Percentiles rank a stretch among this genome's conserved stretches.
Evolutionary conservation across 2,329 filamentous ascomycete genomes (phyloP).

Genomic region (Akanthomyces dipterigenus): DNA sequence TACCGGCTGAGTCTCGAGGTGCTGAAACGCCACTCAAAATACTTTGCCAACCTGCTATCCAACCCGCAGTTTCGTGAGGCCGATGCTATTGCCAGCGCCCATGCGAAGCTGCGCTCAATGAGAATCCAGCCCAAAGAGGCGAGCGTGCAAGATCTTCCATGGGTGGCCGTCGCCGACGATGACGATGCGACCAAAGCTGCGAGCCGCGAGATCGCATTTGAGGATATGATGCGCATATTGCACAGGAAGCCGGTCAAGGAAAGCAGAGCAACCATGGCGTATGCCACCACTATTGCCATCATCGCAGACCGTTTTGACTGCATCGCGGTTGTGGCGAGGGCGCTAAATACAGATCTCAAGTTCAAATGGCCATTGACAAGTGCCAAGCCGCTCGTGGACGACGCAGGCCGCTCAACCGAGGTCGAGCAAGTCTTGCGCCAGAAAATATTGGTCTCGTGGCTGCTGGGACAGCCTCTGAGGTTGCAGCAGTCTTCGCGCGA

Average conservation of each 20-base stretch:
- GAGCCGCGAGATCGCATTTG: constrained; percentile 54
- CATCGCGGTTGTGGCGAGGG: constrained; percentile 44
- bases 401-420: constrained; percentile 33
- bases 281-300: constrained; percentile 60
- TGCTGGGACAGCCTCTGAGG: constrained; percentile 55
- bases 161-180: constrained; percentile 58
- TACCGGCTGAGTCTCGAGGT: constrained; percentile 55
- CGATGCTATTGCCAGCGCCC: constrained; percentile 42
- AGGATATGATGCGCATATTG: constrained; percentile 60
- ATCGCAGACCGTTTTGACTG: constrained; percentile 71
- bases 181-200: constrained; percentile 59
- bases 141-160: constrained; percentile 49
- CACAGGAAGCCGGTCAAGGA: constrained; percentile 46
- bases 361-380: constrained; percentile 49
- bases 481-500: constrained; percentile 58
- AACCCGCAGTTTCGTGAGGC: constrained; percentile 59
- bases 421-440: constrained; percentile 62
- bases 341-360: constrained; percentile 42
- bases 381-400: constrained; percentile 28
- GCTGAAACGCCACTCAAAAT: constrained; percentile 57
- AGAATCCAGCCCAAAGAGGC: constrained; percentile 43
- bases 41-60: constrained; percentile 62
- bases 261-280: constrained; percentile 44
- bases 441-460: constrained; percentile 59
- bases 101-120: constrained; percentile 41